phyloP scores from a whole-genome alignment of 805 yeast genomes.

The Candida michaelii region DNA sequence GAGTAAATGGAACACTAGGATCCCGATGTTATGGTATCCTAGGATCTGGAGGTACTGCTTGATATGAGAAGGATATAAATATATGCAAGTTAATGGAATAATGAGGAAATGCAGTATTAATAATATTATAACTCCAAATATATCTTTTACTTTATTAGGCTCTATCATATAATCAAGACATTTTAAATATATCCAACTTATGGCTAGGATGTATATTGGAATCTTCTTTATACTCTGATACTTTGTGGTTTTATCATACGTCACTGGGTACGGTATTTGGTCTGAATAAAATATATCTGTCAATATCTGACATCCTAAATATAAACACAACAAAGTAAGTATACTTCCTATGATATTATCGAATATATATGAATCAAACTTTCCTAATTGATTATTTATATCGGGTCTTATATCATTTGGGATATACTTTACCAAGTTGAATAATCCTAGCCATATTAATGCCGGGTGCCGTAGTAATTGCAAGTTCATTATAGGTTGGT shows the following conservation, averaged over 20 bases:
- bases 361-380: slow-evolving; percentile 43
- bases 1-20: slow-evolving; percentile 58
- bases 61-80: slow-evolving; percentile 64
- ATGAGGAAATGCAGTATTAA: slow-evolving; percentile 53
- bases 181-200: slow-evolving; percentile 52
- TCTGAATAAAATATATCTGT: slow-evolving; percentile 2
- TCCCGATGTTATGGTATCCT: slow-evolving; percentile 60
- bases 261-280: slow-evolving; percentile 2
- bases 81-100: slow-evolving; percentile 61
- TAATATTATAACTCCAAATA: slow-evolving; percentile 58
- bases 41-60: slow-evolving; percentile 53
- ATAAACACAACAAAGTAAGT: slow-evolving; percentile 17
- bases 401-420: slow-evolving; percentile 48
- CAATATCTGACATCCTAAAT: slow-evolving; percentile 20
- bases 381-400: slow-evolving; percentile 49
- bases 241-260: neutral
- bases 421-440: slow-evolving; percentile 10
- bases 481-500: neutral
- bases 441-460: slow-evolving; percentile 14
- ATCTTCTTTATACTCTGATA: neutral
- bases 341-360: slow-evolving; percentile 14
- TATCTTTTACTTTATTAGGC: slow-evolving; percentile 47
- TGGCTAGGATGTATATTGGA: slow-evolving; percentile 42
- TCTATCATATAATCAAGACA: slow-evolving; percentile 40
- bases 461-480: slow-evolving; percentile 11